Evolutionary conservation across 208 protist species (phyloP).

Genomic region (Leishmania tarentolae): DNA sequence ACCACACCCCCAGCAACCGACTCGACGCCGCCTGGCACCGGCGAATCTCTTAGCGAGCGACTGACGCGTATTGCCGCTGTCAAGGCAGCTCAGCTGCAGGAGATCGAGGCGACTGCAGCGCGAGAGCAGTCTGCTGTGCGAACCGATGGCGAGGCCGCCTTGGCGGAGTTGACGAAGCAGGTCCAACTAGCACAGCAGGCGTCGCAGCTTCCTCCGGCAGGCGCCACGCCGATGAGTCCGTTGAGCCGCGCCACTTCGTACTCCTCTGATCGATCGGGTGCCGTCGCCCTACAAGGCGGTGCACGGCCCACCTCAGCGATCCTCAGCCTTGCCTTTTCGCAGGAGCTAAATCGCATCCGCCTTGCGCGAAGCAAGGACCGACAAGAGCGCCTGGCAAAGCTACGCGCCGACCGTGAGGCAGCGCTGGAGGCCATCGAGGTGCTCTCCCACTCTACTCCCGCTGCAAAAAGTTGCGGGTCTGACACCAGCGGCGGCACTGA

Average conservation of each 20-base stretch:
- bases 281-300: slow-evolving; percentile 11
- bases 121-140: slow-evolving; percentile 27
- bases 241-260: slow-evolving; percentile 7
- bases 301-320: slow-evolving; percentile 7
- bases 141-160: slow-evolving; percentile 14
- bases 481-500: not conserved
- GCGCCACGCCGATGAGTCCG: not conserved
- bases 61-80: slow-evolving; percentile 16
- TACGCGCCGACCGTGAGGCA: slow-evolving; percentile 33
- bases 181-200: slow-evolving; percentile 4
- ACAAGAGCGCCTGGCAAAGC: slow-evolving; percentile 33
- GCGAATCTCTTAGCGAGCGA: slow-evolving; percentile 19
- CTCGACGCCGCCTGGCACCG: not conserved
- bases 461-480: slow-evolving; percentile 4
- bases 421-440: slow-evolving; percentile 14
- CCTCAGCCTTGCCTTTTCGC: slow-evolving; percentile 25
- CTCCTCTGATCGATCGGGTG: slow-evolving; percentile 14
- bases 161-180: slow-evolving; percentile 20
- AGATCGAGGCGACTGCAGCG: slow-evolving; percentile 17
- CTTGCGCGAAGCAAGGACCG: slow-evolving; percentile 32
- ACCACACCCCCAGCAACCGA: not conserved
- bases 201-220: not conserved
- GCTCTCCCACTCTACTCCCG: not conserved
- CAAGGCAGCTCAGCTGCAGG: slow-evolving; percentile 19
- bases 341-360: slow-evolving; percentile 36